Conservation (phyloP, 768 basidiomycete species). For the Suillus subaureus region DNA sequence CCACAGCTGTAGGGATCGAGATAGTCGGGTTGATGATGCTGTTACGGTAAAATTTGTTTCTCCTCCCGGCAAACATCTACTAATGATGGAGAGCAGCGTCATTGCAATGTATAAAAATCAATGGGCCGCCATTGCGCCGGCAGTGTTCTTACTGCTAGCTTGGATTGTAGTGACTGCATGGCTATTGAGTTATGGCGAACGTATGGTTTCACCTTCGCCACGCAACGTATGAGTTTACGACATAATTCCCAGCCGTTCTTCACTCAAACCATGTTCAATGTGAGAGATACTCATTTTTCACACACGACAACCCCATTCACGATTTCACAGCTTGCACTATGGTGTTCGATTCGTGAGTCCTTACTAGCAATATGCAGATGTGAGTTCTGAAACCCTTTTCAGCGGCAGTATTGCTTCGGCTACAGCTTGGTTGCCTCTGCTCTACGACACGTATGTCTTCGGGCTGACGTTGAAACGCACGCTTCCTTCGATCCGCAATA, state of each 20-base stretch:
- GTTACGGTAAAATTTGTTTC: conserved; percentile 34
- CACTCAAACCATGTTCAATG: conserved; percentile 12
- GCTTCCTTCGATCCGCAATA: conserved; percentile 19
- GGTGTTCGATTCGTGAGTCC: conserved; percentile 37
- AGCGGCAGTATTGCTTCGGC: conserved; percentile 33
- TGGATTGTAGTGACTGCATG: conserved; percentile 54
- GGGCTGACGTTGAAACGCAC: conserved; percentile 37
- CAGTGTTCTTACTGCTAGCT: conserved; percentile 37
- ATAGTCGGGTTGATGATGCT: conserved; percentile 46
- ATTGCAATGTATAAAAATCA: conserved; percentile 18
- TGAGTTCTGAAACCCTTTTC: not conserved
- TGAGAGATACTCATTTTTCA: conserved; percentile 11
- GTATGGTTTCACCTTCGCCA: conserved; percentile 37
- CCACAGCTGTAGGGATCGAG: conserved; percentile 44
- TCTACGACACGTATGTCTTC: conserved; percentile 42
- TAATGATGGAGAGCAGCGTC: conserved; percentile 12
- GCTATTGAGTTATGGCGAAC: conserved; percentile 51
- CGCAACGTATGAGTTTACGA: conserved; percentile 9
- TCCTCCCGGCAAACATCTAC: not conserved
- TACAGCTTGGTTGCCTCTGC: conserved; percentile 44
- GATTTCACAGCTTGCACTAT: conserved; percentile 39
- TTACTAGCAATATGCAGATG: not conserved
- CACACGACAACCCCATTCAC: conserved; percentile 32
- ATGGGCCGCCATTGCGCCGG: conserved; percentile 13
- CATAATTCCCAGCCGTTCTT: conserved; percentile 12